Base-by-base conservation (phyloP, 2,329 filamentous ascomycete species). In the Cytospora piceae region DNA sequence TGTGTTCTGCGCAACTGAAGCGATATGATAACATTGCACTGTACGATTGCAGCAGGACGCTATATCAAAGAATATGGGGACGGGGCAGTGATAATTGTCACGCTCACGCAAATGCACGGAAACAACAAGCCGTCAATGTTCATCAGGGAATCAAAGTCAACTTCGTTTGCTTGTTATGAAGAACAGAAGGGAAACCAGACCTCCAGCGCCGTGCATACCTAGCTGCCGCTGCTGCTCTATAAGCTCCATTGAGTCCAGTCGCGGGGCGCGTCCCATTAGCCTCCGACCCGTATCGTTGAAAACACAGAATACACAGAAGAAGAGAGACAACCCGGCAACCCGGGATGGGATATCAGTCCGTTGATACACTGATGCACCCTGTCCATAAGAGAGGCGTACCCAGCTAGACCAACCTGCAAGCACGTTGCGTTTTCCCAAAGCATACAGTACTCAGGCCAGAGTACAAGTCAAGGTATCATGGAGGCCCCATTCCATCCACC, bases 221-320 rank as follows among this genome's bases (percentile, higher is more conserved):
- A 56, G 39, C 65, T 42, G 61, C 56, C 15, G 29, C 56, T 39
- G 61, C 62, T 46, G 34, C 65, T 67, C 65, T 67, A 64, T 58
- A 59, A 49, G 65, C 65, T 56, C 65, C 53, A 34, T 32, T 55
- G 58, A 54, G 62, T 65, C 58, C 65, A 65, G 65, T 58, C 59
- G 54, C 58, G 58, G 65, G 58, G 65, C 62, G 42, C 34, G 31
- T 53, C n/a, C 62, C 62, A 65, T 67, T 61, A 67, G 54, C 34
- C 53, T 46, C 56, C 62, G 53, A 61, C 46, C 53, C 6, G 15
- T 49, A 49, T 49, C 12, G 46, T 12, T 49, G 22, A 24, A 22
- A n/a, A 49, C n/a, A 29, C 62, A 58, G 31, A 55, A 42, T 34
- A 56, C 39, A 53, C 54, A 58, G 34, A 46, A 64, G 49, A 49